A percentile compares a stretch with the other conserved stretches of the same genome.
phyloP scores from a whole-genome alignment of 2,329 filamentous ascomycete genomes.

The Penicillium sp. region DNA sequence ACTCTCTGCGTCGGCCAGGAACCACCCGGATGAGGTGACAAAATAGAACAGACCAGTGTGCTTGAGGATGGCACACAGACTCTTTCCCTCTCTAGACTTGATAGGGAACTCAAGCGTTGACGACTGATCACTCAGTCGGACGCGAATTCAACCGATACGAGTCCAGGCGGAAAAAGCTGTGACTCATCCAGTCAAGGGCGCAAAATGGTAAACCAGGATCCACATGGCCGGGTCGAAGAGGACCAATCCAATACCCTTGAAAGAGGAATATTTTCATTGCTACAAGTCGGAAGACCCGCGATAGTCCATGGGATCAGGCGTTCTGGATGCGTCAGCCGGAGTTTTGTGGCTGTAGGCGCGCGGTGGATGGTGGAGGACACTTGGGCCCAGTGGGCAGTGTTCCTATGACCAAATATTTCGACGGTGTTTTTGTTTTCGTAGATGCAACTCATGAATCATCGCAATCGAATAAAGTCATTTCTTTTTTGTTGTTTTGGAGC shows the following conservation, averaged over 20 bases:
- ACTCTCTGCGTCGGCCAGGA: conserved; percentile 15
- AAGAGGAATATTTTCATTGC: conserved; percentile 43
- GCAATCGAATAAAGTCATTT: conserved; percentile 23
- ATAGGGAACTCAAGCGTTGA: conserved; percentile 45
- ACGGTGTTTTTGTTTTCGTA: conserved; percentile 20
- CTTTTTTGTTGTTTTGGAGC: conserved; percentile 15
- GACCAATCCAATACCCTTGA: conserved; percentile 44
- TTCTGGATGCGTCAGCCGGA: conserved; percentile 21
- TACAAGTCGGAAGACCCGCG: conserved; percentile 45
- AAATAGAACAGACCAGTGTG: conserved; percentile 22
- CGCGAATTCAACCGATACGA: conserved; percentile 42
- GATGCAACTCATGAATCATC: conserved; percentile 24
- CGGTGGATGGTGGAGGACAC: conserved; percentile 12
- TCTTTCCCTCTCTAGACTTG: conserved; percentile 6
- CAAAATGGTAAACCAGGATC: conserved; percentile 30
- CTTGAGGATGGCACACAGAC: background rate
- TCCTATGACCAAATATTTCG: conserved; percentile 15
- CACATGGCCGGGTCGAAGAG: conserved; percentile 38
- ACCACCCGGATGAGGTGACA: conserved; percentile 6
- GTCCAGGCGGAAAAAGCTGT: conserved; percentile 9
- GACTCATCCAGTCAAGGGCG: conserved; percentile 23
- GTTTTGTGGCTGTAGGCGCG: conserved; percentile 18
- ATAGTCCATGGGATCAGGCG: conserved; percentile 35
- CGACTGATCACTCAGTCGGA: conserved; percentile 23
- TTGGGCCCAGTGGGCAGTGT: background rate